Evolutionary conservation across 148 eudicot species (phyloP), one percentile per base, ranked within the genome.

Genomic region (Limonium bicolor): DNA sequence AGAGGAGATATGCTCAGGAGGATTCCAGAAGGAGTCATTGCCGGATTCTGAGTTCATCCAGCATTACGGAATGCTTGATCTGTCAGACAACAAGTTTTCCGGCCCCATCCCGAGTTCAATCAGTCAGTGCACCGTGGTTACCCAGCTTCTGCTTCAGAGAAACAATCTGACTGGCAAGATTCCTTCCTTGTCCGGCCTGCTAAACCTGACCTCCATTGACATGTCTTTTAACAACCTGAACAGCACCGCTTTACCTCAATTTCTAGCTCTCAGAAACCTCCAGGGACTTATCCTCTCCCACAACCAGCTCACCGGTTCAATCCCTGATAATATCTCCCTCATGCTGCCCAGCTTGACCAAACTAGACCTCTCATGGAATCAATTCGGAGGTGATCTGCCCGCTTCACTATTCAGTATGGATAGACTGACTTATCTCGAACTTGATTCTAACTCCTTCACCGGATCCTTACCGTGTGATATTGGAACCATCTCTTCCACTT

Each of bases 51-150:
- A 79, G 59, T 87, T 55, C 58, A 49, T 41, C 15, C 97, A 88
- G 68, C 97, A 88, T 54, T 88, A 80, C 32, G 97, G 97, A 15
- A 65, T 68, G 97, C 94, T 88, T 52, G 94, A 88, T 73, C 63
- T 88, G 32, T 88, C 97, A 21, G 30, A 74, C 53, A 88, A 88
- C 36, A 62, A 64, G 54, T 63, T 88, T 23, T 67, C 41, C 19
- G 95, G 95, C 31, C 57, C 77, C 7, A 88, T 88, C 60, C 95
- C 97, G 8, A 43, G 64, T 34, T 65, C 95, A 23, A 77, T 88
- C 29, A 33, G 63, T 40, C 46, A 66, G 16, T 88, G 97, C 58
- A 49, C 48, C 28, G 66, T 88, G 3, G 53, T 75, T 6, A 72
- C 63, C 23, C 83, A 80, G 49, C 56, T 84, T 35, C 54, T 61